These are phyloP conservation scores for Sphaerulina vaccinii DNA, from an alignment of 2,329 filamentous ascomycete genomes.

Conservation along the genomic window DNA sequence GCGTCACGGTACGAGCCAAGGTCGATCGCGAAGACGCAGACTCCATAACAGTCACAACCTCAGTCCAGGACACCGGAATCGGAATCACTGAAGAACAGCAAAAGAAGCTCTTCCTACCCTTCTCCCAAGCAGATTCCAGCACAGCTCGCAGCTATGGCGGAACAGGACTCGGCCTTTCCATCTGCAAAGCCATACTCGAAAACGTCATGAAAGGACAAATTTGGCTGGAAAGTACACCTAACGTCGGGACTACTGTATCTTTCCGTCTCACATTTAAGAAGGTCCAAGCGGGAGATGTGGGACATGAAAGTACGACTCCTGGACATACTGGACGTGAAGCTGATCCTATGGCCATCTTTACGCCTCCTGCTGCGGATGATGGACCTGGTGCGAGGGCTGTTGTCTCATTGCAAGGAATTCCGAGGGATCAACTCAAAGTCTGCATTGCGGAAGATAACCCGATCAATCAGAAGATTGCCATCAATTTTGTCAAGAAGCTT, in stretches of 20 bases:
- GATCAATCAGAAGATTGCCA: constrained; percentile 91
- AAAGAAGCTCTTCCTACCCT: constrained; percentile 84
- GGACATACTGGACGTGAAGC: constrained; percentile 40
- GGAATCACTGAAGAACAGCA: constrained; percentile 81
- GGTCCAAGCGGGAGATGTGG: constrained; percentile 56
- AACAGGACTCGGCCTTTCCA: constrained; percentile 85
- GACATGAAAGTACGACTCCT: constrained; percentile 25
- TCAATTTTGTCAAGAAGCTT: constrained; percentile 82
- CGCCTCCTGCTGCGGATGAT: constrained; percentile 49
- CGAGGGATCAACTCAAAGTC: constrained; percentile 75
- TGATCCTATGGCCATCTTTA: constrained; percentile 58
- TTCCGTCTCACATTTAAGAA: constrained; percentile 88
- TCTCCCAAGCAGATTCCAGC: constrained; percentile 87
- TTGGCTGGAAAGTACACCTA: constrained; percentile 73
- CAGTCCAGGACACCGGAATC: constrained; percentile 86
- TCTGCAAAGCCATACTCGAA: constrained; percentile 92
- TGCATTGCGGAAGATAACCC: constrained; percentile 95
- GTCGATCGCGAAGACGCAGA: constrained; percentile 70
- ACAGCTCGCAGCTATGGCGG: constrained; percentile 89
- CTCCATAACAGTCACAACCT: constrained; percentile 74
- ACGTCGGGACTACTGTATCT: constrained; percentile 67
- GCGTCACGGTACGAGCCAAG: constrained; percentile 76
- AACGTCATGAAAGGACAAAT: constrained; percentile 88
- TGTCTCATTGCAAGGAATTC: constrained; percentile 69
- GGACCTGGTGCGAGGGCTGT: constrained; percentile 34